Evolutionary conservation across 2,329 filamentous ascomycete species (phyloP).

Genomic region (Calycina herbarum): DNA sequence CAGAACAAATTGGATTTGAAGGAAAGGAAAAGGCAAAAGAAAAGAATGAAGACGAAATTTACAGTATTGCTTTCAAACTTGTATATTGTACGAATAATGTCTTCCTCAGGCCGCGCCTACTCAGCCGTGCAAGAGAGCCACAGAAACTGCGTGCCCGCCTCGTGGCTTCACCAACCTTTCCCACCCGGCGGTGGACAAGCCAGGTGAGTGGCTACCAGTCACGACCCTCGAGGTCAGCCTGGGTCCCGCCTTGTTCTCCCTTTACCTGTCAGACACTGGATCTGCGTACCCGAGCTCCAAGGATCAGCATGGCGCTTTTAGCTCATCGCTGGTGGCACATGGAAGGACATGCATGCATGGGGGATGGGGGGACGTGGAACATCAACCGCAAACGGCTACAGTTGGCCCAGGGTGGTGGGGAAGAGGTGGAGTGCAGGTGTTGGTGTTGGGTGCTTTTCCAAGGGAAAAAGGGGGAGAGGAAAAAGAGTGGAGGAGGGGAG

Average conservation of each 20-base stretch:
- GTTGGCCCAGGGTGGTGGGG: not conserved
- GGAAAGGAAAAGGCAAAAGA: not conserved
- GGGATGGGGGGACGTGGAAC: slow-evolving; percentile 20
- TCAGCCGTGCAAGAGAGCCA: not conserved
- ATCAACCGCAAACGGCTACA: slow-evolving; percentile 14
- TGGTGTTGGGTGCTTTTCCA: not conserved
- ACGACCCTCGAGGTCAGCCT: slow-evolving; percentile 11
- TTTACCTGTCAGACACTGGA: slow-evolving; percentile 35
- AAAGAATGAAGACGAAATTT: not conserved
- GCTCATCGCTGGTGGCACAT: slow-evolving; percentile 28
- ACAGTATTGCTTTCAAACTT: not conserved
- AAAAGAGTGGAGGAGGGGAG: not conserved
- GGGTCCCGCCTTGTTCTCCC: slow-evolving; percentile 14
- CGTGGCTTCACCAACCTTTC: slow-evolving; percentile 8
- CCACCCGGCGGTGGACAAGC: slow-evolving; percentile 3
- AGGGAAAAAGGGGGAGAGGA: not conserved
- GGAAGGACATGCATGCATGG: slow-evolving; percentile 16
- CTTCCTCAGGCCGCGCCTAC: not conserved
- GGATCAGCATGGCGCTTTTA: slow-evolving; percentile 37
- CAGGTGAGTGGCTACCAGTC: slow-evolving; percentile 25
- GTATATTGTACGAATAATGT: not conserved
- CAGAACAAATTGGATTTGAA: not conserved
- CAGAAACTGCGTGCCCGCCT: slow-evolving; percentile 16
- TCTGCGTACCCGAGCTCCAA: slow-evolving; percentile 35
- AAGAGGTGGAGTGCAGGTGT: not conserved